Evolutionary conservation across 176 grass and related monocot species (phyloP).

Genomic region (Dactylis glomerata): DNA sequence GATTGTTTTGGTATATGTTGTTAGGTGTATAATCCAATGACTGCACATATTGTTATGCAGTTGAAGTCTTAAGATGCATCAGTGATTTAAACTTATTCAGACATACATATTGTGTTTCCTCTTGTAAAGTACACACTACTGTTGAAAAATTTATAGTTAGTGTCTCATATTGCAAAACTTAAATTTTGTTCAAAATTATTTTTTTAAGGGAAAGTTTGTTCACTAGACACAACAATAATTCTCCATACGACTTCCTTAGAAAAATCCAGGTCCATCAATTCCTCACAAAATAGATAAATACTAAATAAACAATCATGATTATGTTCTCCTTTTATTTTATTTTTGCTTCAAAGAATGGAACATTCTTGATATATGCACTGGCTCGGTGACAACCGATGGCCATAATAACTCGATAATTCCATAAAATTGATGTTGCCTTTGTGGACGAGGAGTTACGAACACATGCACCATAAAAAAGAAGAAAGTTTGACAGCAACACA

Average conservation of each 20-base stretch:
- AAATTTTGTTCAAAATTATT: background rate
- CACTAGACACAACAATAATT: background rate
- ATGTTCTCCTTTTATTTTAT: background rate
- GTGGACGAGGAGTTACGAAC: constrained; percentile 11
- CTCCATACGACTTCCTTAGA: background rate
- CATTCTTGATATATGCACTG: background rate
- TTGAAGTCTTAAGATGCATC: background rate
- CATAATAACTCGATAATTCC: background rate
- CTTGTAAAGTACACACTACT: background rate
- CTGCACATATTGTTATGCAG: background rate
- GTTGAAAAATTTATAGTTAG: no score
- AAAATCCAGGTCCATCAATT: background rate
- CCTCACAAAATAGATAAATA: background rate
- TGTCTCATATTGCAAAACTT: background rate
- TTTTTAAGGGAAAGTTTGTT: background rate
- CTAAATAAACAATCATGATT: background rate
- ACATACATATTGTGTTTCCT: background rate
- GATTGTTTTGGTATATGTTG: background rate
- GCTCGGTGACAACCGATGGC: background rate
- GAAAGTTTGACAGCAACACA: background rate
- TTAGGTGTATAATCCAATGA: background rate
- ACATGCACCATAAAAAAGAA: constrained; percentile 8
- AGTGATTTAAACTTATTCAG: background rate
- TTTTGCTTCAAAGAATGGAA: background rate
- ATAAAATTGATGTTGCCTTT: background rate